phyloP scores from a whole-genome alignment of 495 filamentous ascomycete genomes.

The Penicillium angulare region DNA sequence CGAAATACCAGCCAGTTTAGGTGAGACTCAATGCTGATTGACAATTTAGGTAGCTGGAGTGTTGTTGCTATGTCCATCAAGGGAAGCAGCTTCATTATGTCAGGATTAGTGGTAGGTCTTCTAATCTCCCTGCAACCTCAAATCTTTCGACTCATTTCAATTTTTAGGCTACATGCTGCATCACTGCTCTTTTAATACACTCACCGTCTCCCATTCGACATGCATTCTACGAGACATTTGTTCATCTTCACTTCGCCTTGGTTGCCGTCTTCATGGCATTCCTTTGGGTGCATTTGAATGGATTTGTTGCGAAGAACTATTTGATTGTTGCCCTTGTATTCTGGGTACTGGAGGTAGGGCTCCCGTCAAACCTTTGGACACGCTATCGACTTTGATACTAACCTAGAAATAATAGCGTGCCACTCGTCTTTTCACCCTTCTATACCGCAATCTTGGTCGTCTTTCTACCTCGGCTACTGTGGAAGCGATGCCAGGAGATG shows the following conservation, averaged over 20 bases:
- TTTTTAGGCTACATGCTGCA: slow-evolving; percentile 41
- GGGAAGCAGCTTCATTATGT: slow-evolving; percentile 56
- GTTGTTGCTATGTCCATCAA: slow-evolving; percentile 48
- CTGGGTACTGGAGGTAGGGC: slow-evolving; percentile 68
- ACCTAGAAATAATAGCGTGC: slow-evolving; percentile 42
- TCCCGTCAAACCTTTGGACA: background rate
- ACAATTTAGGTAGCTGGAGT: slow-evolving; percentile 55
- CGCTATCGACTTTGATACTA: background rate
- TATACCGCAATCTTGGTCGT: slow-evolving; percentile 66
- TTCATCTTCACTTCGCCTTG: slow-evolving; percentile 75
- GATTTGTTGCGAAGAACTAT: slow-evolving; percentile 62
- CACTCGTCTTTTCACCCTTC: slow-evolving; percentile 63
- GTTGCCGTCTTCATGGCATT: slow-evolving; percentile 59
- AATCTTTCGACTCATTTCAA: background rate
- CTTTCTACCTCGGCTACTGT: slow-evolving; percentile 69
- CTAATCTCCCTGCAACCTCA: background rate
- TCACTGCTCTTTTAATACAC: slow-evolving; percentile 58
- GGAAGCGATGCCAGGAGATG: slow-evolving; percentile 77
- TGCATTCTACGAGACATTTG: slow-evolving; percentile 94
- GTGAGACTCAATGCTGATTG: slow-evolving; percentile 6
- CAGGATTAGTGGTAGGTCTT: slow-evolving; percentile 51
- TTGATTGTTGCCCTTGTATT: slow-evolving; percentile 65
- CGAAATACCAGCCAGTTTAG: too few species aligned
- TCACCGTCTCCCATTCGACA: slow-evolving; percentile 79
- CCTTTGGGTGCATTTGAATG: slow-evolving; percentile 71